Percentiles rank a stretch among this genome's conserved stretches.
Conservation (phyloP, 768 basidiomycete genomes). For the Lactarius sp. region DNA sequence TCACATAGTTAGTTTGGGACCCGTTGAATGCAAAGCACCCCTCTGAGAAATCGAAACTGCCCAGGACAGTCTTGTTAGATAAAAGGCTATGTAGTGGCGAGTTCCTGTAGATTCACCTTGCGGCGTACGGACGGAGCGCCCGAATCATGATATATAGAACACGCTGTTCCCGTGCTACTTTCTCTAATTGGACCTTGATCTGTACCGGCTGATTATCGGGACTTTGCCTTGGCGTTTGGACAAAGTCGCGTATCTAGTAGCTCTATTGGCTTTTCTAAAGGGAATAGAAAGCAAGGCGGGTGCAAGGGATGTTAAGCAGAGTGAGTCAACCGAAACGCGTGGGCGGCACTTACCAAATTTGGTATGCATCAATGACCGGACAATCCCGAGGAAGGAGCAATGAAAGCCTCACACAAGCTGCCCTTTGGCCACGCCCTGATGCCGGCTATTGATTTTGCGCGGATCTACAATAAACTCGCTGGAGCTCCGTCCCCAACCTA, state of each 20-base stretch:
- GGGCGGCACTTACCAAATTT: neutral
- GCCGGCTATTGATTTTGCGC: neutral
- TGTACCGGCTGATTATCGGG: neutral
- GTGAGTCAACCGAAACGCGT: neutral
- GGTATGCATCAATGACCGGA: neutral
- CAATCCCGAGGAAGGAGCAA: neutral
- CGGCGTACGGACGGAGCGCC: neutral
- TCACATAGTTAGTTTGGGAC: too few relatives aligned
- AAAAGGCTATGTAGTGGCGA: too few relatives aligned
- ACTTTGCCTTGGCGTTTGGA: neutral
- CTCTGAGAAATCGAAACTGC: neutral
- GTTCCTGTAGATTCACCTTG: neutral
- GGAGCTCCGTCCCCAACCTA: neutral
- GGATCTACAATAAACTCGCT: neutral
- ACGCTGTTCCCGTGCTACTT: constrained; percentile 7
- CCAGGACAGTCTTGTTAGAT: neutral
- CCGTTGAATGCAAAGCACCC: too few relatives aligned
- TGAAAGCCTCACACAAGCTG: constrained; percentile 10
- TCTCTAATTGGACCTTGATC: neutral
- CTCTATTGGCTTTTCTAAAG: too few relatives aligned
- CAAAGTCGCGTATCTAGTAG: neutral
- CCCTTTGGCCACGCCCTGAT: constrained; percentile 13
- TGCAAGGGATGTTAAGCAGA: neutral
- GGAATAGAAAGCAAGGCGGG: neutral
- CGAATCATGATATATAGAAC: neutral